These are phyloP conservation scores for Flaveria bidentis DNA, from an alignment of 129 eudicot species.

Conservation along the genomic window DNA sequence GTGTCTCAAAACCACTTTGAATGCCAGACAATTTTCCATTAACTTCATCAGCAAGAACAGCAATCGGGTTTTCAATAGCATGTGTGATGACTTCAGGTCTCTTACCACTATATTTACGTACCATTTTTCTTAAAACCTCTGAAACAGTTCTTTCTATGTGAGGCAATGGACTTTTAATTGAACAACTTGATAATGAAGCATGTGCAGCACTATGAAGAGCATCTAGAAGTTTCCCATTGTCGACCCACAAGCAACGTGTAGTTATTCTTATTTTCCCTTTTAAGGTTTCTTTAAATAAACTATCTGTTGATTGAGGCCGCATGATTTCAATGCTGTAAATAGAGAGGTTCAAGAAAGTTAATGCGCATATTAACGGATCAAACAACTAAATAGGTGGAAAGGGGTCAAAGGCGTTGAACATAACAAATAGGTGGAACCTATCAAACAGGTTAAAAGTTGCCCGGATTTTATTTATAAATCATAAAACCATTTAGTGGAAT, in stretches of 20 bases:
- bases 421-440: no score
- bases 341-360: not conserved
- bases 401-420: not conserved
- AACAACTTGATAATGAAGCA: constrained; percentile 91
- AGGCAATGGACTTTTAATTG: constrained; percentile 74
- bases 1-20: constrained; percentile 32
- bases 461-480: not conserved
- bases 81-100: constrained; percentile 91
- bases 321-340: constrained; percentile 81
- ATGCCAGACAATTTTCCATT: constrained; percentile 57
- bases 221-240: constrained; percentile 90
- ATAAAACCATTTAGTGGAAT: not conserved
- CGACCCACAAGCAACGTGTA: constrained; percentile 98
- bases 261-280: constrained; percentile 91
- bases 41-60: constrained; percentile 79
- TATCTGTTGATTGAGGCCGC: constrained; percentile 77
- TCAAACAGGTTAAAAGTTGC: not conserved
- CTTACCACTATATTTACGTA: constrained; percentile 88
- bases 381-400: no score
- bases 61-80: constrained; percentile 86
- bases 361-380: not conserved
- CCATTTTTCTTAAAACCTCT: constrained; percentile 88
- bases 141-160: constrained; percentile 93
- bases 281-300: constrained; percentile 47
- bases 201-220: constrained; percentile 96